phyloP scores from a whole-genome alignment of 768 basidiomycete genomes.

The Pulveroboletus sp. region DNA sequence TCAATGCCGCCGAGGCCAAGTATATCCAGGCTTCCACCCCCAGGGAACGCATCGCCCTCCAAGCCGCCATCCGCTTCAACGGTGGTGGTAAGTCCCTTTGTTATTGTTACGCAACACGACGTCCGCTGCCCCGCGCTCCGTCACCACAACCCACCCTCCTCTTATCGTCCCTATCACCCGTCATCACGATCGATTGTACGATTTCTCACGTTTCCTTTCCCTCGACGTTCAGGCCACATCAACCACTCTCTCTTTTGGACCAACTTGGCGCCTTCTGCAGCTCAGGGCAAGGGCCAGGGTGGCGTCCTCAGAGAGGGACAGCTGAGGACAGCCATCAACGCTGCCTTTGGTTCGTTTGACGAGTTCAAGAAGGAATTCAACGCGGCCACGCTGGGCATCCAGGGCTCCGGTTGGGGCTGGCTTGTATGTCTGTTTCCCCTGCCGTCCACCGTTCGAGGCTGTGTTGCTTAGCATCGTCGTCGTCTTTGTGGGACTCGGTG shows the following conservation, averaged over 20 bases:
- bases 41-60: slow-evolving; percentile 81
- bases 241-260: slow-evolving; percentile 97
- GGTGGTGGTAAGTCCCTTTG: slow-evolving; percentile 69
- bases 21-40: slow-evolving; percentile 64
- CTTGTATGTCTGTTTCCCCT: slow-evolving; percentile 51
- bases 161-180: slow-evolving; percentile 8
- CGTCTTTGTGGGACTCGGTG: background rate
- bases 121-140: no score
- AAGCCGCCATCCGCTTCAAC: slow-evolving; percentile 92
- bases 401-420: slow-evolving; percentile 97
- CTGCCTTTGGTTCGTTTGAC: slow-evolving; percentile 67
- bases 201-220: background rate
- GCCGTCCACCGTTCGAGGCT: background rate
- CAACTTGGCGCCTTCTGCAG: slow-evolving; percentile 70
- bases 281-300: slow-evolving; percentile 52
- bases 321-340: slow-evolving; percentile 59
- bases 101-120: background rate
- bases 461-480: background rate
- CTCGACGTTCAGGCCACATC: slow-evolving; percentile 61
- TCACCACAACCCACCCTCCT: background rate
- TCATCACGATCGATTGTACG: slow-evolving; percentile 5
- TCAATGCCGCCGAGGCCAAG: slow-evolving; percentile 83
- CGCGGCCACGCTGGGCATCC: slow-evolving; percentile 76
- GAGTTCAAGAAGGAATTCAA: slow-evolving; percentile 79
- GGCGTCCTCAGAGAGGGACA: slow-evolving; percentile 57